A percentile compares a stretch with the other conserved stretches of the same genome.
Evolutionary conservation across 306 rosid species (phyloP).

Genomic region (Castanea mollissima): DNA sequence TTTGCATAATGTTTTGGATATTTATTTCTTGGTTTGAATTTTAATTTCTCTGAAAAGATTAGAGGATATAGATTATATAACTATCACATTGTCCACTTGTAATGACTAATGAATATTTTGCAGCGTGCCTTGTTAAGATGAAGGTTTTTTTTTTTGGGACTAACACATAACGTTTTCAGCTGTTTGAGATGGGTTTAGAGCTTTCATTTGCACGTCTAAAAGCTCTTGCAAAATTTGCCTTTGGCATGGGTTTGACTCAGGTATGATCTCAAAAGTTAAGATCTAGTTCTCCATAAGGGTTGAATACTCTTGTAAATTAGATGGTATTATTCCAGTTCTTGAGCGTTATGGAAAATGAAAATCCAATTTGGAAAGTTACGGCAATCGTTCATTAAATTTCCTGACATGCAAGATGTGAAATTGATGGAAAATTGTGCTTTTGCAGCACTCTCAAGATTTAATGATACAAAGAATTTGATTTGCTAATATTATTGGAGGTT

Average conservation of each 20-base stretch:
- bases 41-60: background rate
- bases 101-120: slow-evolving; percentile 15
- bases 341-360: background rate
- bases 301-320: background rate
- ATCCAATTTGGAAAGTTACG: background rate
- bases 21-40: background rate
- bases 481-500: background rate
- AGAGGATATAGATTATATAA: background rate
- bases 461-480: background rate
- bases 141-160: background rate
- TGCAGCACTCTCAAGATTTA: background rate
- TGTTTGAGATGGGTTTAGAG: slow-evolving; percentile 99
- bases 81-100: background rate
- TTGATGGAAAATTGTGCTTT: background rate
- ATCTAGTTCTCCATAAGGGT: background rate
- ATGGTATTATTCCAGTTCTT: background rate
- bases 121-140: slow-evolving; percentile 2
- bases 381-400: background rate
- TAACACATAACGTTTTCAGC: slow-evolving; percentile 53
- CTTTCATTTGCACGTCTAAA: slow-evolving; percentile 96
- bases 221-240: slow-evolving; percentile 97
- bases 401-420: background rate
- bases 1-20: background rate
- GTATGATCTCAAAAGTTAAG: slow-evolving; percentile 38
- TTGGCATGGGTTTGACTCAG: slow-evolving; percentile 97